phyloP scores from a whole-genome alignment of 2,329 filamentous ascomycete species.

The Fusarium praegraminearum region DNA sequence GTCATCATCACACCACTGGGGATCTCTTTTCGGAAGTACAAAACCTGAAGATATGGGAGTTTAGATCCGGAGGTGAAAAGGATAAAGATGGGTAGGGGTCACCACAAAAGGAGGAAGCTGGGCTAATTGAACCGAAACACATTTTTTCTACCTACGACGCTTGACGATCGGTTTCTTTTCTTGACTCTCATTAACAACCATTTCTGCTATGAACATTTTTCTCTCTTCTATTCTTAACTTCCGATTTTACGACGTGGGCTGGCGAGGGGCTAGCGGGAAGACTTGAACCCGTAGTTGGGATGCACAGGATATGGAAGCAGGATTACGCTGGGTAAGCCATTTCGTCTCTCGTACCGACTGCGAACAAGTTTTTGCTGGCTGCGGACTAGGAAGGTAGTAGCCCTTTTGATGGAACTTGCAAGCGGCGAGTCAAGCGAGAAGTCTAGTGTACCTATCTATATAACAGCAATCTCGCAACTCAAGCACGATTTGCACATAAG shows the following conservation, averaged over 20 bases:
- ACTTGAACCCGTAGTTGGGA: background rate
- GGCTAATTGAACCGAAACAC: conserved; percentile 29
- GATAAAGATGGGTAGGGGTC: conserved; percentile 18
- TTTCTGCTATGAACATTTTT: conserved; percentile 14
- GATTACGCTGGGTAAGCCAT: background rate
- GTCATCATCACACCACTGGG: conserved; percentile 38
- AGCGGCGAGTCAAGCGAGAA: conserved; percentile 8
- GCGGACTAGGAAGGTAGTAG: conserved; percentile 17
- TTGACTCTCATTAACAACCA: conserved; percentile 38
- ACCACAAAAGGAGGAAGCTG: conserved; percentile 29
- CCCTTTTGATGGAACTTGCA: conserved; percentile 21
- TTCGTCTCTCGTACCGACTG: background rate
- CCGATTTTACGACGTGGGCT: conserved; percentile 33
- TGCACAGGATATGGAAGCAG: background rate
- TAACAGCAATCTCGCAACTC: conserved; percentile 39
- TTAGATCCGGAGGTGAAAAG: conserved; percentile 31
- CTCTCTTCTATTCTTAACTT: conserved; percentile 18
- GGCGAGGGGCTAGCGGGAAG: conserved; percentile 12
- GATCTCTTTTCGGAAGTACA: conserved; percentile 41
- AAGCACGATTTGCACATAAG: conserved; percentile 21
- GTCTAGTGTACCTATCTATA: conserved; percentile 26
- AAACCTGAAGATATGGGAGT: conserved; percentile 27
- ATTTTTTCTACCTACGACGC: conserved; percentile 33
- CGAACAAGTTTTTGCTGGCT: background rate
- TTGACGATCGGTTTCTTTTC: conserved; percentile 39